A percentile compares a stretch with the other conserved stretches of the same genome.
phyloP scores from a whole-genome alignment of 73 alveolate species.

The Paramecium sonneborni region DNA sequence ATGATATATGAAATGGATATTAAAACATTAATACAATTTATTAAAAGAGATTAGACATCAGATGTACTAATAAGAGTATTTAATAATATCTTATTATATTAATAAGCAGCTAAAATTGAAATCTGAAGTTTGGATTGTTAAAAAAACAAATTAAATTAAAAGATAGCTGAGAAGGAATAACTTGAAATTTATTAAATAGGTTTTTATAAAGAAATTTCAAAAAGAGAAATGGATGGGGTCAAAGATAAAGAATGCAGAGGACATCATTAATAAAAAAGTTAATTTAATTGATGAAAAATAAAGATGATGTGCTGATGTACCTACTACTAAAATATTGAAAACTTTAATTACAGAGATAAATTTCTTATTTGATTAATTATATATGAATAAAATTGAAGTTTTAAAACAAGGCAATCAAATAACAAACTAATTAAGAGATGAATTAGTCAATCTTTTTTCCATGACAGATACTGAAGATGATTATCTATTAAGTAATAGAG shows the following conservation, averaged over 20 bases:
- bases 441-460: background rate
- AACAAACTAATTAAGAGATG: constrained; percentile 29
- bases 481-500: background rate
- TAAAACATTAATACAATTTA: background rate
- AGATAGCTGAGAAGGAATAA: background rate
- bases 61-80: constrained; percentile 35
- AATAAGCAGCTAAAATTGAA: constrained; percentile 57
- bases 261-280: constrained; percentile 43
- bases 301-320: constrained; percentile 64
- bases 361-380: constrained; percentile 8
- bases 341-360: constrained; percentile 53
- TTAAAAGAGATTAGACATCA: background rate
- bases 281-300: constrained; percentile 49
- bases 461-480: background rate
- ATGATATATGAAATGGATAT: constrained; percentile 20
- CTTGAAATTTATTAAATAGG: constrained; percentile 52
- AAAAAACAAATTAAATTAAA: background rate
- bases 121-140: constrained; percentile 43
- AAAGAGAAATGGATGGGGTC: constrained; percentile 52
- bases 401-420: background rate
- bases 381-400: constrained; percentile 27
- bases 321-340: constrained; percentile 58
- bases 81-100: background rate
- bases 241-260: constrained; percentile 58
- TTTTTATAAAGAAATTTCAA: constrained; percentile 28